phyloP scores from a whole-genome alignment of 108 stramenopile genomes.

The Skeletonema marinoi region DNA sequence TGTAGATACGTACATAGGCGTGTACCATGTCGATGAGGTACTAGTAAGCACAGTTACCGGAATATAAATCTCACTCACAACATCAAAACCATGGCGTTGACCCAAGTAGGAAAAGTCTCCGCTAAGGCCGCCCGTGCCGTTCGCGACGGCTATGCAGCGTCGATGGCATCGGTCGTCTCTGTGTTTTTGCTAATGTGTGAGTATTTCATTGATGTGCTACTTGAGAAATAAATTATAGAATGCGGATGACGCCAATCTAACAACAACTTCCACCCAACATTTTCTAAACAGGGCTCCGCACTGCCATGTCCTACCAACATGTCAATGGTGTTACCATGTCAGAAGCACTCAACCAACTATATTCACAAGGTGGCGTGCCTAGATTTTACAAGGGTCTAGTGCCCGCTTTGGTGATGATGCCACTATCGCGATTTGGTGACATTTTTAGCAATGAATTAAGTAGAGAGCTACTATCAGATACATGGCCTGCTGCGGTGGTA shows the following conservation, averaged over 20 bases:
- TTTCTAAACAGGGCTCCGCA: conserved; percentile 68
- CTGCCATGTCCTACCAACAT: conserved; percentile 88
- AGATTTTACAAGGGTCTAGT: conserved; percentile 85
- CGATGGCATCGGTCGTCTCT: conserved; percentile 60
- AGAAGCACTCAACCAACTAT: conserved; percentile 67
- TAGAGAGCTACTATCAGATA: conserved; percentile 31
- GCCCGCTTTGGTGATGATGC: conserved; percentile 78
- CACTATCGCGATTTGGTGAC: conserved; percentile 85
- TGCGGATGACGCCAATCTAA: not conserved
- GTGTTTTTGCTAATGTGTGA: conserved; percentile 84
- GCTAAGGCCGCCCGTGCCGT: conserved; percentile 51
- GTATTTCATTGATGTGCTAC: not conserved
- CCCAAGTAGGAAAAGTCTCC: conserved; percentile 28
- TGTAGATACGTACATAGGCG: too few species aligned
- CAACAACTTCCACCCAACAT: not conserved
- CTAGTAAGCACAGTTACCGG: not conserved
- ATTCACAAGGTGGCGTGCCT: conserved; percentile 77
- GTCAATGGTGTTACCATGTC: conserved; percentile 76
- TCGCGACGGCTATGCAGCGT: conserved; percentile 57
- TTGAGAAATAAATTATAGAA: not conserved
- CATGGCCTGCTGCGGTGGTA: conserved; percentile 41
- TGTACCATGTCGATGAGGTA: too few species aligned
- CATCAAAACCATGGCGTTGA: conserved; percentile 28
- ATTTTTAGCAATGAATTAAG: conserved; percentile 81
- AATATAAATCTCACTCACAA: not conserved